Evolutionary conservation across 108 stramenopile species (phyloP).

Genomic region (Nitzschia sp.): DNA sequence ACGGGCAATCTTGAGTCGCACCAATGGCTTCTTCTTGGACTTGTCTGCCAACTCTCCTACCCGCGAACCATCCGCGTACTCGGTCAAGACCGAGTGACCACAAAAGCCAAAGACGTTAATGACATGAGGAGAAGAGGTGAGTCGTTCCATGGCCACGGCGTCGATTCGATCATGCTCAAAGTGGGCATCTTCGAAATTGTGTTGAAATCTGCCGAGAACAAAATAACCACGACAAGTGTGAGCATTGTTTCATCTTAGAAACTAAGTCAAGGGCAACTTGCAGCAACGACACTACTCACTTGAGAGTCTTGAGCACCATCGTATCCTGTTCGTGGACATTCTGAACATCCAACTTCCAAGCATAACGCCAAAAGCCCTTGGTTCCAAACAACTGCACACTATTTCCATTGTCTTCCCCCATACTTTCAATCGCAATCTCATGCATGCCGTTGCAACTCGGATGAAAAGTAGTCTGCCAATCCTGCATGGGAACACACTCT

Average conservation of each 20-base stretch:
- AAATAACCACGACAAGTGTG: no score
- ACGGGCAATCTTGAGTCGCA: conserved; percentile 54
- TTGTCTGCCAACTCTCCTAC: conserved; percentile 67
- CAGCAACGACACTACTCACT: no score
- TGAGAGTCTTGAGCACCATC: conserved; percentile 62
- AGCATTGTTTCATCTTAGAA: not conserved
- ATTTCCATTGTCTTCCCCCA: conserved; percentile 32
- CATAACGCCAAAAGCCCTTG: conserved; percentile 73
- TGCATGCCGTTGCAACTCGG: conserved; percentile 75
- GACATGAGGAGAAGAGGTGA: conserved; percentile 74
- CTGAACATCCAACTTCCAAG: conserved; percentile 59
- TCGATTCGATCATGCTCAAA: conserved; percentile 81
- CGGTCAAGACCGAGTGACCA: conserved; percentile 75
- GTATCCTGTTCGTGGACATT: conserved; percentile 39
- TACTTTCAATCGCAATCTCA: conserved; percentile 33
- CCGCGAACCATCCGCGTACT: conserved; percentile 66
- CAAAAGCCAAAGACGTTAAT: conserved; percentile 78
- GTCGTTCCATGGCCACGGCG: conserved; percentile 77
- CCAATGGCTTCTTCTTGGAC: conserved; percentile 53
- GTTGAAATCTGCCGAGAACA: conserved; percentile 42
- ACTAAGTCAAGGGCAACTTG: not conserved
- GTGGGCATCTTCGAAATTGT: conserved; percentile 82
- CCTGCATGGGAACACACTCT: conserved; percentile 80
- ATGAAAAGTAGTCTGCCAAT: conserved; percentile 78
- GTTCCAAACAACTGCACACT: conserved; percentile 61